Evolutionary conservation across 2,329 filamentous ascomycete species (phyloP), one percentile per base, ranked within the genome.

Genomic region (Monosporascus sp.): DNA sequence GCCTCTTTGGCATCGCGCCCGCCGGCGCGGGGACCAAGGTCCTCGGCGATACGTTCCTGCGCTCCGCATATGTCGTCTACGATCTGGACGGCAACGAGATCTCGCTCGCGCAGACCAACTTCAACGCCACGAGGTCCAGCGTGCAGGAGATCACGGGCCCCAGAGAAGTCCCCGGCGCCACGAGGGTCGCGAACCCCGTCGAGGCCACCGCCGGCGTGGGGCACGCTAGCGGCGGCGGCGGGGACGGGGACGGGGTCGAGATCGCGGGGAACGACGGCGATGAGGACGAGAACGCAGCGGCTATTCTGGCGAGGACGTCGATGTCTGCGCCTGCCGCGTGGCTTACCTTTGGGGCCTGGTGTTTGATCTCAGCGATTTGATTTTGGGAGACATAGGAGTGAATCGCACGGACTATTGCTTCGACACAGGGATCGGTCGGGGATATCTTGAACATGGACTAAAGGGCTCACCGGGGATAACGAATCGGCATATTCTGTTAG

Each of bases 11-110:
- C 52, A 79, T 90, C 56, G 75, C 80, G 3, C 82, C 84, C 1
- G 77, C 83, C 1, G 77, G 76, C 2, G 58, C 68, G 1, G 74
- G 77, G 31, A 78, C 79, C n/a, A 77, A 79, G 44, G 81, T 89
- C 2, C 72, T 91, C 27, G 88, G 88, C 17, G 88, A 90, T 64
- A 88, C 87, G 0, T 91, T 91, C 67, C 73, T 91, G 51, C 77
- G 88, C 47, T 87, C 84, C 37, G 87, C 87, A 0, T 91, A 91
- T 60, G 79, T 89, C 15, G 87, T 91, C 11, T 90, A 88, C 65
- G 87, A 90, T 65, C 74, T 90, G 22, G 81, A 76, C 27, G 89
- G 88, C 67, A 84, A 89, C 65, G 76, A 87, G 69, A 84, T 90
- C 58, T 85, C 83, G 2, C 70, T 90, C 35, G 88, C 86, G 1